Evolutionary conservation across 768 basidiomycete genomes (phyloP).

Genomic region (Baorangia bicolor): DNA sequence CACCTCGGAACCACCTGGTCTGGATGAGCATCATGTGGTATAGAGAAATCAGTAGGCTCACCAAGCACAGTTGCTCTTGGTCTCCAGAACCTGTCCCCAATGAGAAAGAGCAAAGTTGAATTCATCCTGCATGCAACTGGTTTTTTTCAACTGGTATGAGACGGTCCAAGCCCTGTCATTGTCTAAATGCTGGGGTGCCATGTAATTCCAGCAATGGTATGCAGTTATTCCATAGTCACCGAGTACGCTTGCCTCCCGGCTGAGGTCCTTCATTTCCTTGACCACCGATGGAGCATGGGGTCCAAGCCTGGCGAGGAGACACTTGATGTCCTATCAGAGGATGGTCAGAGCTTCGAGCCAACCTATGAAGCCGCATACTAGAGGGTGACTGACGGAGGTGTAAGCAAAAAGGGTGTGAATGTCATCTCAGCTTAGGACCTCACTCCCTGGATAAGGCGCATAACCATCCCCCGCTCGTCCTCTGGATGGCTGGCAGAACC

Average conservation of each 20-base stretch:
- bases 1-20: slow-evolving; percentile 12
- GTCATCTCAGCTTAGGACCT: neutral
- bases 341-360: too few relatives aligned
- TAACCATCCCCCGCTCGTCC: slow-evolving; percentile 2
- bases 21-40: neutral
- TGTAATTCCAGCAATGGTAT: slow-evolving; percentile 14
- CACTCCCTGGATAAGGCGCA: neutral
- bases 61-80: slow-evolving; percentile 1
- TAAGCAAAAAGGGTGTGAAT: neutral
- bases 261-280: neutral
- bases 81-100: neutral
- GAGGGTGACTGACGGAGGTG: neutral
- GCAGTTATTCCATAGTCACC: neutral
- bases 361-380: too few relatives aligned
- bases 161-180: neutral
- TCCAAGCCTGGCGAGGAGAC: neutral
- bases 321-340: slow-evolving; percentile 1
- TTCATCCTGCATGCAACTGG: neutral
- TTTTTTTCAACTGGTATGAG: slow-evolving; percentile 6
- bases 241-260: neutral
- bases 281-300: neutral
- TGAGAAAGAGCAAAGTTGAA: slow-evolving; percentile 5
- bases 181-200: neutral
- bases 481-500: neutral
- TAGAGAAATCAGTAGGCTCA: neutral